Base-by-base conservation (phyloP, 306 rosid species). In the Lathyrus oleraceus region DNA sequence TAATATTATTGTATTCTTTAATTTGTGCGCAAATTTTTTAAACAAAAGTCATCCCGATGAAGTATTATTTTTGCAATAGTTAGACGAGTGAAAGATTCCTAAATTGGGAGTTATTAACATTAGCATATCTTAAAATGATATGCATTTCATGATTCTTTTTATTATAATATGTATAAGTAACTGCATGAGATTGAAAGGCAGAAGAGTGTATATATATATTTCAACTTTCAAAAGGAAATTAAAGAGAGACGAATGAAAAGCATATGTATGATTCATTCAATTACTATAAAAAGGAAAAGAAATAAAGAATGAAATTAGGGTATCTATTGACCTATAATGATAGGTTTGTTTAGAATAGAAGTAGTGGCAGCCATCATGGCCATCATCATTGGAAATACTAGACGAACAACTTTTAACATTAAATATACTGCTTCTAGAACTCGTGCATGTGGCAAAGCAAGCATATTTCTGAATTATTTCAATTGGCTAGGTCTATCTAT, bases 321-420 rank as follows among this genome's bases (percentile, higher is more conserved):
- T 80, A 89, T 77, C 76, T 85, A 79, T 84, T 80, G 70, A 67
- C 82, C 80, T 83, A 75, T 77, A 78, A 81, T 83, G 82, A 79
- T 72, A 62, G 76, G 81, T 81, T 83, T 65, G 83, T 74, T 86
- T 83, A 82, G 83, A 83, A 64, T 61, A 79, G 79, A 79, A 43
- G 67, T 79, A 82, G 81, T 82, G 88, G 76, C 69, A 53, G 65
- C 83, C 89, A 86, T 86, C 74, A 81, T 85, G 84, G 67, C 73
- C 76, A 73, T 72, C 85, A 89, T 85, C 90, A 86, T 89, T 87
- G 87, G 86, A 79, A 85, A 77, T 86, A 84, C 79, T 61, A 71
- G 16, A 74, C 39, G 6, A 70, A 70, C 75, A 70, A 74, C 90
- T 89, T 89, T 86, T 28, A 64, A 54, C 48, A 15, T 78, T 75